Evolutionary conservation across 768 basidiomycete species (phyloP).

Genomic region (Suillus brevipes): DNA sequence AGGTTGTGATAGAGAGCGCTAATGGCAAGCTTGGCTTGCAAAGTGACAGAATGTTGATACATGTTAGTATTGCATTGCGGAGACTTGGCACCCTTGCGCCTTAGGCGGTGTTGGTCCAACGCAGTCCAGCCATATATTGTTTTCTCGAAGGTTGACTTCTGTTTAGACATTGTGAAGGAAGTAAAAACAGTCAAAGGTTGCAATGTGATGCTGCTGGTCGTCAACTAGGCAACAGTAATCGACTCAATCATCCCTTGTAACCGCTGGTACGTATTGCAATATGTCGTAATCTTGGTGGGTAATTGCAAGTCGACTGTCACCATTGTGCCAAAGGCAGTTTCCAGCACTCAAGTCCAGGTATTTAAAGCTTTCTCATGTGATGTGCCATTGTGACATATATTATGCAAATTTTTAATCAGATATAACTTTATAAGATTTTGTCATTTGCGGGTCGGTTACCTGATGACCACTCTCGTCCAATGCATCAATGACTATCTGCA

Average conservation of each 20-base stretch:
- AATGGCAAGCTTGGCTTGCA: not conserved
- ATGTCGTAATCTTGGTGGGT: not conserved
- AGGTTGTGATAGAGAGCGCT: too few relatives aligned
- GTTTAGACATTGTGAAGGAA: not conserved
- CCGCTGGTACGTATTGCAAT: not conserved
- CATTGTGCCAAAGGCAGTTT: not conserved
- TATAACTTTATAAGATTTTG: too few relatives aligned
- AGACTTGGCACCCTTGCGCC: not conserved
- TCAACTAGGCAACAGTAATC: not conserved
- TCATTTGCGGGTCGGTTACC: too few relatives aligned
- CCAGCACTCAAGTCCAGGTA: not conserved
- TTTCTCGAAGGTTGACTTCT: not conserved
- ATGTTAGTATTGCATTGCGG: not conserved
- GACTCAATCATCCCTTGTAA: not conserved
- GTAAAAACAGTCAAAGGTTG: not conserved
- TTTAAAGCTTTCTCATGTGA: not conserved
- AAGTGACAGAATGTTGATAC: fast-evolving
- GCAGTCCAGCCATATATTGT: not conserved
- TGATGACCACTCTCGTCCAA: too few relatives aligned
- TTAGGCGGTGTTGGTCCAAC: not conserved
- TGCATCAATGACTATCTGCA: too few relatives aligned
- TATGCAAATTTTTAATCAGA: not conserved
- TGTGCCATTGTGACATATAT: not conserved
- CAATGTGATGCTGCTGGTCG: not conserved
- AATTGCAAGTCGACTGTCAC: not conserved